Conservation (phyloP, 495 filamentous ascomycete species). For the Xylaria bambusicola region DNA sequence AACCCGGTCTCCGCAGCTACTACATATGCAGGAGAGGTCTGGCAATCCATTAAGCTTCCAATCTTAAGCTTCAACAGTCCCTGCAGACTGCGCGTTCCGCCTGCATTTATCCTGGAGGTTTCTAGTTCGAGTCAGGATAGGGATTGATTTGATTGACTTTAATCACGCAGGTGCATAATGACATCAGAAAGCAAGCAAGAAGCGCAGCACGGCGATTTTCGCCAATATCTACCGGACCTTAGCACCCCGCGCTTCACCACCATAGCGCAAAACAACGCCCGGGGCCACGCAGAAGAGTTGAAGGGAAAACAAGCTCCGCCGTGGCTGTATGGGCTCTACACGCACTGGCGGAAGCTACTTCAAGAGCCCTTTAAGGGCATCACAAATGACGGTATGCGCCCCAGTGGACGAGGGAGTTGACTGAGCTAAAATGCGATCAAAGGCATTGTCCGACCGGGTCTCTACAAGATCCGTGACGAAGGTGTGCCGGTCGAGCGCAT, state of each 20-base stretch:
- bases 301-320: slow-evolving; percentile 60
- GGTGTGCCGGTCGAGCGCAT: slow-evolving; percentile 59
- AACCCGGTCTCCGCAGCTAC: too few relatives aligned
- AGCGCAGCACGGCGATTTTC: slow-evolving; percentile 42
- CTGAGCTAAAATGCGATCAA: not conserved
- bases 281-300: slow-evolving; percentile 64
- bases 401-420: too few relatives aligned
- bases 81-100: too few relatives aligned
- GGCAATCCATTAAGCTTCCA: too few relatives aligned
- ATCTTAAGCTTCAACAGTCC: too few relatives aligned
- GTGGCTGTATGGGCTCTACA: slow-evolving; percentile 67
- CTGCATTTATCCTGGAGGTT: too few relatives aligned
- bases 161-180: slow-evolving; percentile 17
- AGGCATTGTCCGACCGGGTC: slow-evolving; percentile 56
- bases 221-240: slow-evolving; percentile 64
- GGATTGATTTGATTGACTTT: too few relatives aligned
- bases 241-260: slow-evolving; percentile 60
- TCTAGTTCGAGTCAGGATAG: too few relatives aligned
- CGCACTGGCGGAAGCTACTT: slow-evolving; percentile 65
- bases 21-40: too few relatives aligned
- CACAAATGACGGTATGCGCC: slow-evolving; percentile 63
- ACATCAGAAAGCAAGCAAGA: slow-evolving; percentile 21
- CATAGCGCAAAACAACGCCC: slow-evolving; percentile 63
- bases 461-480: slow-evolving; percentile 64
- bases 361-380: slow-evolving; percentile 72